These are phyloP conservation scores for Arachis monticola DNA, from an alignment of 331 rosid species.

Conservation along the genomic window DNA sequence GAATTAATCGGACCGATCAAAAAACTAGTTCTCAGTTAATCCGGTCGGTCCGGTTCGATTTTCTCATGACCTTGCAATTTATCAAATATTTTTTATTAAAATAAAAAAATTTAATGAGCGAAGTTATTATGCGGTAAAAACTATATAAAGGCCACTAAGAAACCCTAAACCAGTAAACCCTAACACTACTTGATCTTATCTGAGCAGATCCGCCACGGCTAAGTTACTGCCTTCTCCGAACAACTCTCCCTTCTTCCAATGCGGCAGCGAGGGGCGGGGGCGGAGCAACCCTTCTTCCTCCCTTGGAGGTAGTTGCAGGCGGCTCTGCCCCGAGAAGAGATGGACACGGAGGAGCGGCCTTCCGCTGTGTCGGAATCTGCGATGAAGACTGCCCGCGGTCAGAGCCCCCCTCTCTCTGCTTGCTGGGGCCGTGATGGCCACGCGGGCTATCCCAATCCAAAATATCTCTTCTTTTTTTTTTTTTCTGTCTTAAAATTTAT, in stretches of 20 bases:
- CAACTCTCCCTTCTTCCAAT: background rate
- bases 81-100: too few species aligned
- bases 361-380: slow-evolving; percentile 32
- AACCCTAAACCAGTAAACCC: background rate
- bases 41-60: too few species aligned
- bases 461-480: background rate
- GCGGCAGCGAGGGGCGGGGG: background rate
- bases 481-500: background rate
- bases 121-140: too few species aligned
- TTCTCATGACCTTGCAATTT: too few species aligned
- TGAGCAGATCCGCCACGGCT: slow-evolving; percentile 36
- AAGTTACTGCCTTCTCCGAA: background rate
- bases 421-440: slow-evolving; percentile 43
- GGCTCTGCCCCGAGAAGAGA: slow-evolving; percentile 18
- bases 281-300: slow-evolving; percentile 33
- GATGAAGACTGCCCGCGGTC: slow-evolving; percentile 56
- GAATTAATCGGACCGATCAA: too few species aligned
- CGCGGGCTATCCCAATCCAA: slow-evolving; percentile 41
- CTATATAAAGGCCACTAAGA: background rate
- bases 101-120: too few species aligned
- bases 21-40: too few species aligned
- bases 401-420: slow-evolving; percentile 34
- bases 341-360: background rate
- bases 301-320: slow-evolving; percentile 10
- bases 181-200: slow-evolving; percentile 54